These are phyloP conservation scores for Pseudogymnoascus sp. DNA, from an alignment of 2,329 filamentous ascomycete species.

Conservation along the genomic window DNA sequence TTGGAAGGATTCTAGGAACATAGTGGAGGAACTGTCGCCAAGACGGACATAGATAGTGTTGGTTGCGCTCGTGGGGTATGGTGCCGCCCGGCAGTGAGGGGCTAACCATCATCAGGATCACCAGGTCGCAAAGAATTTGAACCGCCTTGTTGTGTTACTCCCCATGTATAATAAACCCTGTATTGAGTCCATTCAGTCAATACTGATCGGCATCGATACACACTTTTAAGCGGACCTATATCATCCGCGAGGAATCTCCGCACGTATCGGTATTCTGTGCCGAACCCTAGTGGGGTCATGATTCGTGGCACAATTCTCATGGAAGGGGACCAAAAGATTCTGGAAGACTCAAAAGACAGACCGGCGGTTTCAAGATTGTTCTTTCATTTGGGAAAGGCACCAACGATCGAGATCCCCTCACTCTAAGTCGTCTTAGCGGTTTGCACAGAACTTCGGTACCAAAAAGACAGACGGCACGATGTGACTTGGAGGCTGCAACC, in stretches of 20 bases:
- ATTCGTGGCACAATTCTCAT: constrained; percentile 2
- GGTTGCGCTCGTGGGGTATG: background rate
- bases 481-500: constrained; percentile 1
- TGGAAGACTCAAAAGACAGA: constrained; percentile 2
- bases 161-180: constrained; percentile 3
- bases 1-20: constrained; percentile 30
- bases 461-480: background rate
- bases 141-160: background rate
- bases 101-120: background rate
- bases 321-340: constrained; percentile 4
- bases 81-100: constrained; percentile 3
- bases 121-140: background rate
- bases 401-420: background rate
- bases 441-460: constrained; percentile 4
- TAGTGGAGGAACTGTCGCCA: constrained; percentile 27
- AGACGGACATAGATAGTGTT: constrained; percentile 10
- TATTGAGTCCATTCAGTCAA: constrained; percentile 1
- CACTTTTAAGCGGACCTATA: constrained; percentile 5
- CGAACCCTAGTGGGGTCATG: background rate
- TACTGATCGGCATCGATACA: background rate
- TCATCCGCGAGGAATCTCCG: background rate
- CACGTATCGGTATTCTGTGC: background rate
- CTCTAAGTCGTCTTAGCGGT: background rate
- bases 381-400: background rate
- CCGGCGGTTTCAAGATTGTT: background rate